Evolutionary conservation across 2,329 filamentous ascomycete species (phyloP), one percentile per base, ranked within the genome.

Genomic region (Monosporascus sp.): DNA sequence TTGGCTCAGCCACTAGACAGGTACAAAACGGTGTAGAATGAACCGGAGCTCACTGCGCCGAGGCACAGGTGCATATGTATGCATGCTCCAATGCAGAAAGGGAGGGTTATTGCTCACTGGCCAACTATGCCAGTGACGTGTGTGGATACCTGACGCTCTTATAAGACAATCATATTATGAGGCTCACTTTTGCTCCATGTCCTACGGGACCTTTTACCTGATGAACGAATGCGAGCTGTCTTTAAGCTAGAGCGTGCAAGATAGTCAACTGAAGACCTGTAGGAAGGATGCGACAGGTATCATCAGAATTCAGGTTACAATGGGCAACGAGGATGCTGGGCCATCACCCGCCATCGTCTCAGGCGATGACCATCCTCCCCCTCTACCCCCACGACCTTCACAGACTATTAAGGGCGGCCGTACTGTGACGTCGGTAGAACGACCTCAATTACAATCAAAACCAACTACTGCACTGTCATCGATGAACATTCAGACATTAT

Each of bases 391-490:
- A 27, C 75, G 79, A 53, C 75, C 75, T 7, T 60, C 61, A 27
- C 61, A 60, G 18, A 36, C 53, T 47, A 59, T 68, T 22, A 70
- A 69, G 25, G 71, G 65, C 50, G 57, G 66, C 44, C 60, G 68
- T 41, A 48, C 51, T 41, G 39, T 50, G 45, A 27, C 43, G 18
- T 8, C 52, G 50, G 50, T 60, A 52, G 70, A 72, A 60, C 70
- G 70, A 57, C 71, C 69, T 38, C 62, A 62, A 2, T 65, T 76
- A 51, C 77, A 75, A 58, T 85, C 87, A 2, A 85, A 83, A 54
- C 84, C 93, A 48, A 97, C 92, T 3, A 97, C 91, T 1, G 91
- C 91, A 9, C 66, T 97, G 15, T 93, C 90, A 0, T 81, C 90
- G 17, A 80, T 91, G 57, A 91, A 93, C 60, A 86, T 92, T 52